Evolutionary conservation across 345 rosid genomes (phyloP).

Genomic region (Raphanus raphanistrum): DNA sequence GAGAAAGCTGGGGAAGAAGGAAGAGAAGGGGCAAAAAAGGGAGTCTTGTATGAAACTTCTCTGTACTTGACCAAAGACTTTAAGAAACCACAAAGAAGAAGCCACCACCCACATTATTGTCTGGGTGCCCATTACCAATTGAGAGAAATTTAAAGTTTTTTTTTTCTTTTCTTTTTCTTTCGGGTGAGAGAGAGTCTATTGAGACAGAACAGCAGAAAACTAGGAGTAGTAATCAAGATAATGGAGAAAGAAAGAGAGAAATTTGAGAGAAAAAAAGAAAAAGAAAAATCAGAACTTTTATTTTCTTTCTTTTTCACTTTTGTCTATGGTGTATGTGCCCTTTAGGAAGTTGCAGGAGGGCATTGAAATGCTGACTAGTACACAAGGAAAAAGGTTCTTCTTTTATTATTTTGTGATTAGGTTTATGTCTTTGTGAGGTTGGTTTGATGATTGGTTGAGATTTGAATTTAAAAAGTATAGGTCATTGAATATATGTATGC

Average conservation of each 20-base stretch:
- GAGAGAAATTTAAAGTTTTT: conserved; percentile 15
- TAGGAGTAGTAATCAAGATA: conserved; percentile 29
- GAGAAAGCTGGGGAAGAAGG: neutral
- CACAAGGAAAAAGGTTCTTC: neutral
- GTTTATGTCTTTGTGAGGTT: conserved; percentile 47
- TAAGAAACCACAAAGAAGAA: conserved; percentile 66
- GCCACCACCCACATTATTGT: conserved; percentile 63
- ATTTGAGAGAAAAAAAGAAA: neutral
- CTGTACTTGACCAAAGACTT: conserved; percentile 65
- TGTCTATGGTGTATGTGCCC: conserved; percentile 27
- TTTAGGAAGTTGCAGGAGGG: conserved; percentile 79
- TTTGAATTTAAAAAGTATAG: conserved; percentile 18
- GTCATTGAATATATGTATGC: neutral
- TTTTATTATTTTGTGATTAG: conserved; percentile 14
- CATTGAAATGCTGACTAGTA: conserved; percentile 46
- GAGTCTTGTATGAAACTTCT: conserved; percentile 55
- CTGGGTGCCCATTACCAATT: conserved; percentile 32
- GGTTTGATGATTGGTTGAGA: conserved; percentile 44
- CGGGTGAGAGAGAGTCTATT: neutral
- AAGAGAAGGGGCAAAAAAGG: conserved; percentile 31
- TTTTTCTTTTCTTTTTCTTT: conserved; percentile 10
- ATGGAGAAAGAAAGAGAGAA: conserved; percentile 7
- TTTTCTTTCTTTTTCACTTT: neutral
- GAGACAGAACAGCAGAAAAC: conserved; percentile 35
- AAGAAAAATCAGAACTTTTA: neutral